Percentiles rank a stretch among this genome's conserved stretches.
Conservation (phyloP, 2,329 filamentous ascomycete species). For the Colletotrichum aenigma region DNA sequence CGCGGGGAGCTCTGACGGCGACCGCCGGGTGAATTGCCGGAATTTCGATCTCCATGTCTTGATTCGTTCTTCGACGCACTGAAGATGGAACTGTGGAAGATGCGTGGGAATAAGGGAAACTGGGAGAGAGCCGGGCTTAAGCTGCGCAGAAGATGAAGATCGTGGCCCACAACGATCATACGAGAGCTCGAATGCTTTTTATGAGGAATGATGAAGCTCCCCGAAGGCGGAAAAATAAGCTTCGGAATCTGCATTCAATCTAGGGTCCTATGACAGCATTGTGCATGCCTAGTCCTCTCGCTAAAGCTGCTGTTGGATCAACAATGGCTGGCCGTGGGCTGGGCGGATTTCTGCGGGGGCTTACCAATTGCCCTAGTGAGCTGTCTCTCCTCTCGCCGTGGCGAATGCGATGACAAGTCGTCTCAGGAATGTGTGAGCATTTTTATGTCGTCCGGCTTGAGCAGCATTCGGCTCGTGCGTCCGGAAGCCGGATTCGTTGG, state of each 20-base stretch:
- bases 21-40: constrained; percentile 30
- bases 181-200: background rate
- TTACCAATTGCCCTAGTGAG: constrained; percentile 1
- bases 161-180: background rate
- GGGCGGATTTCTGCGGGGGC: background rate
- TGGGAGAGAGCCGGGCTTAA: background rate
- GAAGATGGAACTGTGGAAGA: background rate
- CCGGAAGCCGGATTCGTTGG: background rate
- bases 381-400: background rate
- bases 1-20: constrained; percentile 23
- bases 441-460: background rate
- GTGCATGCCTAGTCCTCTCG: constrained; percentile 8
- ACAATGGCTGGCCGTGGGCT: background rate
- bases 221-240: background rate
- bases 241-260: background rate
- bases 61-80: background rate
- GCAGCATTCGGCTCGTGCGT: constrained; percentile 3
- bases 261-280: constrained; percentile 18
- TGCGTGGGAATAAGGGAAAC: background rate
- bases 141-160: background rate
- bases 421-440: constrained; percentile 18
- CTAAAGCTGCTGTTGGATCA: background rate
- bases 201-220: background rate
- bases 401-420: background rate
- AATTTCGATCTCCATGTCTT: constrained; percentile 17